These are phyloP conservation scores for Fraxinus quadrangulata DNA, from an alignment of 257 asterid genomes.

Conservation along the genomic window DNA sequence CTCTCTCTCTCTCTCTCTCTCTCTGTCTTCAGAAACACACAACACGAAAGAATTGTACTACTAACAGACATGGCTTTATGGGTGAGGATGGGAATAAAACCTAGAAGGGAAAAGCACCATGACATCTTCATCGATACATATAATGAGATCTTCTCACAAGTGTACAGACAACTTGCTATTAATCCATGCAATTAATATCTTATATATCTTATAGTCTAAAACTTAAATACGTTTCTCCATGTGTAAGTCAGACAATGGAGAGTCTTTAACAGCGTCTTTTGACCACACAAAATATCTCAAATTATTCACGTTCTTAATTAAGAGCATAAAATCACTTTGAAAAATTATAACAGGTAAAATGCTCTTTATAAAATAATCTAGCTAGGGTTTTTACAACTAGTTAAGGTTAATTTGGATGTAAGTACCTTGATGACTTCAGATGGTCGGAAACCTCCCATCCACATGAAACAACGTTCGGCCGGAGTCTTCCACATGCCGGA, in stretches of 20 bases:
- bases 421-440: constrained; percentile 74
- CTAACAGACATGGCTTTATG: constrained; percentile 60
- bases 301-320: background rate
- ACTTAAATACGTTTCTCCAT: no score
- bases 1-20: background rate
- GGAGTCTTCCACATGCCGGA: constrained; percentile 95
- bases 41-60: constrained; percentile 14
- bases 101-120: constrained; percentile 33
- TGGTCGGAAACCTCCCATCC: constrained; percentile 93
- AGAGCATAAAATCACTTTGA: no score
- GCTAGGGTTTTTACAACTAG: background rate
- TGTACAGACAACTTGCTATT: background rate
- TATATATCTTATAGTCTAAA: no score
- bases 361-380: no score
- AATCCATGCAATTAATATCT: constrained; percentile 11
- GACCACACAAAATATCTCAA: background rate
- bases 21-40: background rate
- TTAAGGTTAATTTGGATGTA: background rate
- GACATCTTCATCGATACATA: background rate
- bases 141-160: constrained; percentile 10
- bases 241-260: no score
- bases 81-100: constrained; percentile 37
- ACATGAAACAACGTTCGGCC: constrained; percentile 84
- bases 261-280: no score
- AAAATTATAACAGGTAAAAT: no score